Evolutionary conservation across 345 rosid species (phyloP), one percentile per base, ranked within the genome.

Genomic region (Hypericum perforatum): DNA sequence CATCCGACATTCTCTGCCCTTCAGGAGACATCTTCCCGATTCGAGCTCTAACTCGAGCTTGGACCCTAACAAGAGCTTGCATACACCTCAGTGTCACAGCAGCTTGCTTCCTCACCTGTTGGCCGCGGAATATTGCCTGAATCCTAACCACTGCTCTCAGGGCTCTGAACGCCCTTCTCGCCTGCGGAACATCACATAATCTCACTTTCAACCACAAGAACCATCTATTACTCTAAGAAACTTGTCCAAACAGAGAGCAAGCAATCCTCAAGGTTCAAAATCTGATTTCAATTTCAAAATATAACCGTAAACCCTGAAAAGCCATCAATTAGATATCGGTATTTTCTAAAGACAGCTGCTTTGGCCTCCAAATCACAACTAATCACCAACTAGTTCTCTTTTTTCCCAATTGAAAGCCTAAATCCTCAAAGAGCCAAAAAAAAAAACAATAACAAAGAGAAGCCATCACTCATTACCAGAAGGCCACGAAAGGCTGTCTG

Each of bases 1-100:
- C 70, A 52, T 67, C 74, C 14, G 46, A 11, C 11, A 53, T 41
- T 38, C 68, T 57, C 36, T 60, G 68, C 11, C 62, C 76, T n/a
- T 78, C 78, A 0, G 70, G 64, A 63, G 82, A 57, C 1, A 56
- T 65, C 32, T 58, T 57, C 29, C 43, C 72, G 56, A 48, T 71
- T 32, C 72, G 79, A 15, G 91, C 89, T 63, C 94, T 75, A 1
- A 80, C 82, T 13, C 78, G 81, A 60, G 86, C 82, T 70, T 92
- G 97, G 45, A 81, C 95, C 53, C 95, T 70, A 14, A 92, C 91
- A 62, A 89, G 94, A 70, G 99, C 97, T 64, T 92, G 95, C 97
- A 92, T 92, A 64, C 97, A 85, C 78, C 85, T 72, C 11, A 89
- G 76, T 43, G 97, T 82, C 64, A 92, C 82, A 14, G 86, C 91